Base-by-base conservation (phyloP, 176 grass and related monocot species). In the Chrysopogon serrulatus region DNA sequence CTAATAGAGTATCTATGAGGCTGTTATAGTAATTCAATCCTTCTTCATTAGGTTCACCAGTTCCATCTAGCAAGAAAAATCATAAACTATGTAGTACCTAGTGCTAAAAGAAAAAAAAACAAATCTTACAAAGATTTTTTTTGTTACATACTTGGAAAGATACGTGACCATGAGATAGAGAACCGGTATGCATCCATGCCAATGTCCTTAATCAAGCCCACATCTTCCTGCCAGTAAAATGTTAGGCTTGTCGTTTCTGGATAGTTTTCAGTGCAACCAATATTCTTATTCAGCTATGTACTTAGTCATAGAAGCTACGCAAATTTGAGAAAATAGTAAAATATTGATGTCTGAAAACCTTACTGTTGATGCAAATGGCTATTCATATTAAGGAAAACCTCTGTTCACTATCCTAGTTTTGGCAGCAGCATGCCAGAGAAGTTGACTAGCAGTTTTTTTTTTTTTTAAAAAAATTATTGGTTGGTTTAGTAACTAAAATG, bases 151-250 rank as follows among this genome's bases (percentile, higher is more conserved):
- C 93, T 98, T 86, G 93, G 93, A 68, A 98, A 96, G 63, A 98
- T 96, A 66, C 96, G 85, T 54, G 96, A 71, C 96, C 96, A 98
- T 78, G 96, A 95, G 68, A 98, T 98, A 30, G 96, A 98, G 87
- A 98, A 98, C 57, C 93, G 82, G 80, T 95, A 96, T 28, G 96
- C 91, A 90, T 96, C 96, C 87, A 98, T 88, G 44, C 91, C 91
- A 59, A 96, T 87, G 65, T 90, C 81, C 74, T 96, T 94, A 91
- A 98, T 96, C 78, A 98, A 87, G 35, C 89, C 78, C 65, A 94
- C 96, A 83, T 96, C 96, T 77, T 70, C 68, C 96, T 98, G 91
- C 59, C 6, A 88, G 43, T 75, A 69, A 85, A 85, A 26, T 15
- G 0, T 78, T 71, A 15, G 48, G 21, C 68, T 78, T 65, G 13